phyloP scores from a whole-genome alignment of 768 basidiomycete species.

The Kwoniella sp. region DNA sequence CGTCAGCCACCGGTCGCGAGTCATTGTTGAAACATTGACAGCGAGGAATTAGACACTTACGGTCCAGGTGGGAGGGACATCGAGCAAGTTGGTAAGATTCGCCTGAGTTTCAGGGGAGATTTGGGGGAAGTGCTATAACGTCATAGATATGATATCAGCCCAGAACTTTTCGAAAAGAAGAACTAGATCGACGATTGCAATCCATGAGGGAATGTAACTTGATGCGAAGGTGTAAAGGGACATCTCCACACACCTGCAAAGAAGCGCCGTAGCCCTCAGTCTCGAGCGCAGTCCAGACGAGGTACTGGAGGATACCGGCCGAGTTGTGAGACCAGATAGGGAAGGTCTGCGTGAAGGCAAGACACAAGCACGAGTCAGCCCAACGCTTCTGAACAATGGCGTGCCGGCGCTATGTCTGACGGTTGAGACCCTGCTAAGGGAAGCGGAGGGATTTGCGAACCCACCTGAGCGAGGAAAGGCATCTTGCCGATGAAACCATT shows the following conservation, averaged over 20 bases:
- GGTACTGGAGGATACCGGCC: slow-evolving; percentile 53
- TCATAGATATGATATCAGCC: not conserved
- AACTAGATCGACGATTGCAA: too few relatives aligned
- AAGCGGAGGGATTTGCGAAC: not conserved
- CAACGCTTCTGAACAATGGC: too few relatives aligned
- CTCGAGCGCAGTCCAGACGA: slow-evolving; percentile 55
- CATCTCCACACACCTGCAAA: slow-evolving; percentile 33
- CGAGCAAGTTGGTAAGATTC: slow-evolving; percentile 22
- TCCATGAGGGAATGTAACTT: not conserved
- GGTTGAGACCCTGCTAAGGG: too few relatives aligned
- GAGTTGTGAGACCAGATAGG: slow-evolving; percentile 49
- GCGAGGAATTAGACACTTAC: slow-evolving; percentile 27
- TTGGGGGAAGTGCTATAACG: slow-evolving; percentile 30
- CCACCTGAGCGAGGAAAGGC: slow-evolving; percentile 34
- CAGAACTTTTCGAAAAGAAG: too few relatives aligned
- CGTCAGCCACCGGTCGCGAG: not conserved
- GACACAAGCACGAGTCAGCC: too few relatives aligned
- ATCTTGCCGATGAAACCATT: slow-evolving; percentile 44
- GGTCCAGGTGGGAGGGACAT: slow-evolving; percentile 35
- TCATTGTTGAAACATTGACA: too few relatives aligned
- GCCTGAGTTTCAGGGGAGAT: slow-evolving; percentile 22
- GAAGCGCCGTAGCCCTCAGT: slow-evolving; percentile 55
- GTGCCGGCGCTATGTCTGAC: too few relatives aligned
- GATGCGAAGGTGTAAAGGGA: not conserved
- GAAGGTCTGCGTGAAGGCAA: slow-evolving; percentile 30